Base-by-base conservation (phyloP, 148 eudicot genomes). In the Arctostaphylos glauca region DNA sequence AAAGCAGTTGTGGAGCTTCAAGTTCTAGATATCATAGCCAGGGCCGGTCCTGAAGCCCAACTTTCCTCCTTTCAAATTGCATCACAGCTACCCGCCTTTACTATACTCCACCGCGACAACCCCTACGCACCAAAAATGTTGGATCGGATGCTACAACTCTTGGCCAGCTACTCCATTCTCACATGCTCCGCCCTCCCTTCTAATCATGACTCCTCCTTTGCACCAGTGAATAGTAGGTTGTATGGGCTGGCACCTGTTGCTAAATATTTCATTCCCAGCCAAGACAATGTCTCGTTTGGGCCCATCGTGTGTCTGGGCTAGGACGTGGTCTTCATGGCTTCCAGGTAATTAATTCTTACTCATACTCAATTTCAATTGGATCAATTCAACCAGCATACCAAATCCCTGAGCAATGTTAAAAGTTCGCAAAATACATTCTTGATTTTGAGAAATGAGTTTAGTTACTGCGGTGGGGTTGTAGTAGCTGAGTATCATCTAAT, bases 81-180 rank as follows among this genome's bases (percentile, higher is more conserved):
- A 2, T 82, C 77, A 12, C 66, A 79, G 50, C 64, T 88, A 5
- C 56, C 80, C 8, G 78, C 25, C n/a, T n/a, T n/a, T n/a, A n/a
- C n/a, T 70, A 43, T 2, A n/a, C n/a, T n/a, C n/a, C n/a, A n/a
- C n/a, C n/a, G n/a, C 78, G 38, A 3, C 9, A 86, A 84, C 68
- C 91, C 88, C 5, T 77, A 80, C 19, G 91, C 91, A 16, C 68
- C 89, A 5, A 43, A 64, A 47, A 81, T 87, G 86, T 68, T 89
- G 75, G 88, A 89, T 21, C 83, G 88, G 76, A 86, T 90, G 85
- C 90, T 90, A 15, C 83, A 89, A 1, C 82, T 88, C n/a, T 86
- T 86, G 12, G 86, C 87, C 0, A 47, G 76, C 18, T 78, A 80
- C 59, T 83, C 89, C 2, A 31, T 90, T 1, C 81, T 88, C 16